phyloP scores from a whole-genome alignment of 495 filamentous ascomycete species.

The Gamarada debralockiae region DNA sequence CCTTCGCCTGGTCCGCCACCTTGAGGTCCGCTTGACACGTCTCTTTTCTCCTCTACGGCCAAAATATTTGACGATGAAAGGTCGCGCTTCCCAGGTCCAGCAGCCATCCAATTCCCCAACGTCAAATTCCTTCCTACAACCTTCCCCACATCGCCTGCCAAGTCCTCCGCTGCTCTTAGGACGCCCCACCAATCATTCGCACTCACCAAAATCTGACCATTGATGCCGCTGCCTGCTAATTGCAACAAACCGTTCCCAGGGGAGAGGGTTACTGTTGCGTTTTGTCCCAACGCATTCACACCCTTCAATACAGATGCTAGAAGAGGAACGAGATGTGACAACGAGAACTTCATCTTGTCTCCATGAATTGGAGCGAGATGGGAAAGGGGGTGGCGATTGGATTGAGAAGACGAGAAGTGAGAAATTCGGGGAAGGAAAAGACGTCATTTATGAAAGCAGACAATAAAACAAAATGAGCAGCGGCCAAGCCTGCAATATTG shows the following conservation, averaged over 20 bases:
- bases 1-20: neutral
- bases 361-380: too few relatives aligned
- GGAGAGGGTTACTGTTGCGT: slow-evolving; percentile 45
- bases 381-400: too few relatives aligned
- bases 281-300: slow-evolving; percentile 46
- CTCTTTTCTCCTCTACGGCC: neutral
- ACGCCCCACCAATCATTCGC: slow-evolving; percentile 62
- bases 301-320: slow-evolving; percentile 3
- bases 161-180: slow-evolving; percentile 59
- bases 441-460: too few relatives aligned
- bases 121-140: slow-evolving; percentile 61
- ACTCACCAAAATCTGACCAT: slow-evolving; percentile 48
- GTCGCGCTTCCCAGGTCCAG: neutral
- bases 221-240: slow-evolving; percentile 38
- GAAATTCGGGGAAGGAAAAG: too few relatives aligned
- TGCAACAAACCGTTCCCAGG: slow-evolving; percentile 33
- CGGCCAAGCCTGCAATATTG: too few relatives aligned
- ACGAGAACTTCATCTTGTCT: slow-evolving; percentile 15
- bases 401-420: too few relatives aligned
- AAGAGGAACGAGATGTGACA: neutral
- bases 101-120: slow-evolving; percentile 38
- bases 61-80: too few relatives aligned
- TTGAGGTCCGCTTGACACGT: neutral
- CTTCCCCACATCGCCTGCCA: slow-evolving; percentile 67
- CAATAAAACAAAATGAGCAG: too few relatives aligned